Base-by-base conservation (phyloP, 2,329 filamentous ascomycete genomes). In the Fusarium hostae region DNA sequence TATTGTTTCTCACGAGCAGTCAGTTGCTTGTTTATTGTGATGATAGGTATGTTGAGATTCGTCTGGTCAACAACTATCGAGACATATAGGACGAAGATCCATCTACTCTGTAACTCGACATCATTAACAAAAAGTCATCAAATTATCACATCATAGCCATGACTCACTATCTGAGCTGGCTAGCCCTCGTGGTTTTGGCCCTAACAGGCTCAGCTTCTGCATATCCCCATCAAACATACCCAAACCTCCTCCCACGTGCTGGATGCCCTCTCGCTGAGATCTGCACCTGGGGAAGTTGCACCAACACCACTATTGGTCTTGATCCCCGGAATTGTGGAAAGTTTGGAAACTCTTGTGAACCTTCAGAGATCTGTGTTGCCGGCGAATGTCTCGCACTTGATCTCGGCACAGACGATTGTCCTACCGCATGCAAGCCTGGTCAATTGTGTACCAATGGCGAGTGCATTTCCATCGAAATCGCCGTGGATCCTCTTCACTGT, bases 271-370 rank as follows among this genome's bases (percentile, higher is more conserved):
- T 55, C 5, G 52, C 68, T 6, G 52, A 72, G 16, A 37, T 74
- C 6, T 73, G 71, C 12, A 58, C 41, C 22, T 66, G 24, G 50
- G 59, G 52, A 15, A 62, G 40, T 39, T 73, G 71, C 35, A 73
- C 70, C 15, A 68, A 54, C 20, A 57, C 43, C 2, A 71, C 70
- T n/a, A 73, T 73, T 2, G 71, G 70, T 16, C 56, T 73, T 47
- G 71, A 73, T 20, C 48, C 67, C 1, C 44, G 20, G 6, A 58
- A 68, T 16, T 73, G 71, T 13, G 71, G 71, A 9, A 40, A 18
- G 6, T 32, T 35, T 9, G 59, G 60, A 3, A 73, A 66, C 34
- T 41, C 67, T 1, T 73, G 71, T 34, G 35, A 55, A 2, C 37
- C 71, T 3, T 68, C 59, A 11, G 67, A 71, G 24, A 43, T 73